phyloP scores from a whole-genome alignment of 1,139 yeast genomes.

The Zygosaccharomyces sapae region DNA sequence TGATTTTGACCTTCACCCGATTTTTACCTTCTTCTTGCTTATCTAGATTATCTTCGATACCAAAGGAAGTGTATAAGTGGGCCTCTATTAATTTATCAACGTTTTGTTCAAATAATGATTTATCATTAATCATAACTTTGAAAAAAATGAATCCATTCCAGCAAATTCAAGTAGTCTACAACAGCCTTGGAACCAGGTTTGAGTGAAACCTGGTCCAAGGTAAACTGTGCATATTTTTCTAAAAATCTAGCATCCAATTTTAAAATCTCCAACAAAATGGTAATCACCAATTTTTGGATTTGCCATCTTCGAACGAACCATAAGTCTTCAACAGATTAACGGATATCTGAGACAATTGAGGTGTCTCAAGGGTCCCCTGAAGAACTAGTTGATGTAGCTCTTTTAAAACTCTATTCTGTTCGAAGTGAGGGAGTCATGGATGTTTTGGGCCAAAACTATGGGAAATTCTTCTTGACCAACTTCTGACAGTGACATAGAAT shows the following conservation, averaged over 20 bases:
- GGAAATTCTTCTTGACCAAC: conserved; percentile 24
- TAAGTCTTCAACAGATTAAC: conserved; percentile 41
- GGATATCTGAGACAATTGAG: conserved; percentile 27
- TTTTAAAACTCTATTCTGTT: conserved; percentile 23
- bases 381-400: conserved; percentile 18
- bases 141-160: conserved; percentile 33
- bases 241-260: conserved; percentile 38
- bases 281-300: conserved; percentile 44
- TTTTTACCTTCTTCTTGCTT: conserved; percentile 25
- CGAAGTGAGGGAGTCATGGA: conserved; percentile 22
- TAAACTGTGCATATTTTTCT: conserved; percentile 40
- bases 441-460: conserved; percentile 19
- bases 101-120: conserved; percentile 14
- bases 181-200: conserved; percentile 29
- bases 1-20: conserved; percentile 31
- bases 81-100: conserved; percentile 22
- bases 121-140: conserved; percentile 15
- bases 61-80: conserved; percentile 22
- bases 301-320: conserved; percentile 44
- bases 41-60: conserved; percentile 27
- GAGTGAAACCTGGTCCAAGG: conserved; percentile 35
- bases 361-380: conserved; percentile 19
- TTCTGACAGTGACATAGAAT: conserved; percentile 2
- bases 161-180: conserved; percentile 30
- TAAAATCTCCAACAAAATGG: conserved; percentile 41